Percentiles rank a stretch among this genome's conserved stretches.
Conservation (phyloP, 1,139 yeast genomes). For the Debaryomycetaceae sp. region DNA sequence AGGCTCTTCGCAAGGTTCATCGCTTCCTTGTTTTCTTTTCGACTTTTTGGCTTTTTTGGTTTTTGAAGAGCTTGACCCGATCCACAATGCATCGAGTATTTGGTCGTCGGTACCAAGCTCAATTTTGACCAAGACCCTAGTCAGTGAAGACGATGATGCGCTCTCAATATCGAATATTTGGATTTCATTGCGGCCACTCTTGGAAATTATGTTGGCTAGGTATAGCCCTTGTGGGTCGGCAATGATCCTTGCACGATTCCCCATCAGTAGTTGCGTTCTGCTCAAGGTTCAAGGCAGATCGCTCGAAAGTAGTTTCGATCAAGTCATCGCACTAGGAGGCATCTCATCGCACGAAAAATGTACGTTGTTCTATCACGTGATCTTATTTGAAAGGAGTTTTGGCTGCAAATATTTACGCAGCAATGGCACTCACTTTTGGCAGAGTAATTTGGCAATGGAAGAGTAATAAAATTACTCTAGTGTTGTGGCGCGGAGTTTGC, state of each 20-base stretch:
- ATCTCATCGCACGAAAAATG: too few relatives aligned
- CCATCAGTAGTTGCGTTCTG: conserved; percentile 1
- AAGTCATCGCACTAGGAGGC: too few relatives aligned
- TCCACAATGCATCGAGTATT: conserved; percentile 17
- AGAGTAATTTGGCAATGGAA: too few relatives aligned
- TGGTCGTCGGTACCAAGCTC: conserved; percentile 14
- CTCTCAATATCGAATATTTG: conserved; percentile 16
- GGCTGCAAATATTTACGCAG: too few relatives aligned
- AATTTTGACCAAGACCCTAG: conserved; percentile 4
- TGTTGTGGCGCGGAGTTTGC: too few relatives aligned
- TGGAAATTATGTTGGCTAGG: conserved; percentile 21
- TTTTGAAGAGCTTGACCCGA: not conserved
- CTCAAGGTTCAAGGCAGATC: not conserved
- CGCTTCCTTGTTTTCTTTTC: conserved; percentile 9
- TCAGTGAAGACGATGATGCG: conserved; percentile 1
- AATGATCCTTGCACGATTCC: conserved; percentile 4
- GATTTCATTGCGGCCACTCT: conserved; percentile 24
- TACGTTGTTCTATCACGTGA: too few relatives aligned
- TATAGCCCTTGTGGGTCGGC: conserved; percentile 13
- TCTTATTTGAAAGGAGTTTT: too few relatives aligned
- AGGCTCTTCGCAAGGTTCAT: conserved; percentile 1
- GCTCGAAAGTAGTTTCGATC: too few relatives aligned
- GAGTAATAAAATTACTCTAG: too few relatives aligned
- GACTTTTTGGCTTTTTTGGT: conserved; percentile 2
- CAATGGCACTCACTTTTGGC: too few relatives aligned